Base-by-base conservation (phyloP, 192 early-diverging fungal genomes). In the Backusella westeae region DNA sequence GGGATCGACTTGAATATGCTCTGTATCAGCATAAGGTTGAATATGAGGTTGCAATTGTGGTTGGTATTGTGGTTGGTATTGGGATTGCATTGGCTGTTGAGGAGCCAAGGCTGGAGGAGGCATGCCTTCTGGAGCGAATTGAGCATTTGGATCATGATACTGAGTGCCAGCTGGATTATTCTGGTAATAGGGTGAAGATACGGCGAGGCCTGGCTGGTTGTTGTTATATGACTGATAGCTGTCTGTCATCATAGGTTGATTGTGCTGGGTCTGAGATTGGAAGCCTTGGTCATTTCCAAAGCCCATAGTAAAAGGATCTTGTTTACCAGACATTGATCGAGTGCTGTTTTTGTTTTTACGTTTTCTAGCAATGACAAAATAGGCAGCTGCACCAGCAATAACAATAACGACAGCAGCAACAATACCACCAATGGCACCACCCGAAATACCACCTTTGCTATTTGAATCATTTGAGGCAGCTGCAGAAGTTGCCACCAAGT, bases 261-360 rank as follows among this genome's bases (percentile, higher is more conserved):
- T 34, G 35, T 73, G 23, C 35, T 67, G 36, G 39, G 63, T 34
- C 42, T 34, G 34, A 36, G 74, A 32, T 8, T 73, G 65, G 63
- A 67, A 74, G 52, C 34, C 42, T 75, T 46, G 39, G 17, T 75
- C 66, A 67, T 73, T 77, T 8, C 76, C 80, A 44, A 77, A 81
- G 4, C 80, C 80, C 80, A 81, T 81, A 36, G 76, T 78, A 46
- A 81, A 81, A 10, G 80, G 80, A 71, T 81, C 80, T 32, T 44
- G 69, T 17, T 78, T 72, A 34, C 26, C 34, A 41, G 53, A 34
- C 12, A n/a, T 26, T 7, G 32, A 59, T 12, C 34, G 41, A 32
- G 23, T 32, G 1, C 15, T 26, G 23, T 39, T 32, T 23, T 32
- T 41, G 9, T 67, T 42, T 15, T 66, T 76, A 29, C 71, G 71